Conservation (phyloP, 1,284 basidiomycete genomes). For the Sanguinoderma infundibulare region DNA sequence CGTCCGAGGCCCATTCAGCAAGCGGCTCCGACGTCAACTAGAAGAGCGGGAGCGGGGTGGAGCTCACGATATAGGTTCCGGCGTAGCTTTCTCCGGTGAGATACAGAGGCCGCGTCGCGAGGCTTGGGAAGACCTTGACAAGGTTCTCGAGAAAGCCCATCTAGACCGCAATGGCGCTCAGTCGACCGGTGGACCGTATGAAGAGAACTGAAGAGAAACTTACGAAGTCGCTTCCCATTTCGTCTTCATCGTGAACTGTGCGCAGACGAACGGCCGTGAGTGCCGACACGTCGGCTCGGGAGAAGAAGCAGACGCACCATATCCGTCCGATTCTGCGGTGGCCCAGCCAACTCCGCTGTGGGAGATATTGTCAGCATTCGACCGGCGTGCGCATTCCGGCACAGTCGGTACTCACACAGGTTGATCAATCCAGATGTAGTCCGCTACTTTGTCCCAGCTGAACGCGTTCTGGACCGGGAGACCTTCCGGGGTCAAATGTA, state of each 20-base stretch:
- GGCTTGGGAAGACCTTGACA: conserved; percentile 38
- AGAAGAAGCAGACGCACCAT: conserved; percentile 7
- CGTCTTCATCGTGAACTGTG: conserved; percentile 65
- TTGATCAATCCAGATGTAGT: conserved; percentile 76
- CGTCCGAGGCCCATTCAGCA: background rate
- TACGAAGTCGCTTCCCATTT: conserved; percentile 74
- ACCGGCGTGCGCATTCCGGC: background rate
- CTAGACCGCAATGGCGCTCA: conserved; percentile 13
- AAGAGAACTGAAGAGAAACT: conserved; percentile 27
- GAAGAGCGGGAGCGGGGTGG: background rate
- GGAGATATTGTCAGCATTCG: background rate
- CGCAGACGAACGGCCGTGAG: background rate
- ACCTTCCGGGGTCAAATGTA: conserved; percentile 55
- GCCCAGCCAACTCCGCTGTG: conserved; percentile 63
- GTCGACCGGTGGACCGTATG: background rate
- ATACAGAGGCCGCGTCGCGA: conserved; percentile 36
- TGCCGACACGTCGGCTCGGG: background rate
- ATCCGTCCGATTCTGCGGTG: conserved; percentile 57
- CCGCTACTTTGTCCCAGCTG: conserved; percentile 64
- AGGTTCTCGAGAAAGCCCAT: conserved; percentile 34
- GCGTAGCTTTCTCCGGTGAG: conserved; percentile 40
- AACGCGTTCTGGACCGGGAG: conserved; percentile 53
- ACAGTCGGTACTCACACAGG: conserved; percentile 47
- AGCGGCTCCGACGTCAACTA: background rate
- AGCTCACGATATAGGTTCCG: conserved; percentile 46